A percentile compares a stretch with the other conserved stretches of the same genome.
These are phyloP conservation scores for Backusella westeae DNA, from an alignment of 192 early-diverging fungal species.

Conservation along the genomic window DNA sequence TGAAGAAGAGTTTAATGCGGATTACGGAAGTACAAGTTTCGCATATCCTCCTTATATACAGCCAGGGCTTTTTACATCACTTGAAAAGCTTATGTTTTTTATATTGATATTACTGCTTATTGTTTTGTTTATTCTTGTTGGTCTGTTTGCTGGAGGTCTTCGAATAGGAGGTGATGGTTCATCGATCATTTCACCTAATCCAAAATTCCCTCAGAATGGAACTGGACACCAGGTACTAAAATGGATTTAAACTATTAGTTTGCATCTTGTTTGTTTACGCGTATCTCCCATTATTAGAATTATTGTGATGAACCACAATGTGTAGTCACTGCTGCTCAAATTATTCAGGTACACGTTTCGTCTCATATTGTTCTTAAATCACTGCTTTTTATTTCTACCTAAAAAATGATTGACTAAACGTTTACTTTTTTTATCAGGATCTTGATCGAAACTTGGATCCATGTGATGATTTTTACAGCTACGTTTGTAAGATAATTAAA, in stretches of 20 bases:
- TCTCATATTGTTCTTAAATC: not conserved
- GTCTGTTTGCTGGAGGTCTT: constrained; percentile 28
- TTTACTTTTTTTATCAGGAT: constrained; percentile 14
- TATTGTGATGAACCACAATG: constrained; percentile 57
- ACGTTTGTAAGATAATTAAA: constrained; percentile 41
- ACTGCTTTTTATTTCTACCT: not conserved
- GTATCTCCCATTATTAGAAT: not conserved
- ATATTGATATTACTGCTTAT: constrained; percentile 17
- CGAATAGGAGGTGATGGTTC: constrained; percentile 3
- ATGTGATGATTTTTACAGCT: constrained; percentile 66
- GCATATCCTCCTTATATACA: constrained; percentile 26
- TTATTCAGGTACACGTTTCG: constrained; percentile 35
- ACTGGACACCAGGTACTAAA: constrained; percentile 11
- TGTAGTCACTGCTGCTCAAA: constrained; percentile 55
- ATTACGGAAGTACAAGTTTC: constrained; percentile 26
- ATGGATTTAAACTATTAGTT: not conserved
- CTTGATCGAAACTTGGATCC: constrained; percentile 57
- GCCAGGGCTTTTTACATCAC: constrained; percentile 32
- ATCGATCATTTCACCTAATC: constrained; percentile 12
- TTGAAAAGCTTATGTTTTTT: constrained; percentile 39
- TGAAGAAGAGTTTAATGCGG: constrained; percentile 1
- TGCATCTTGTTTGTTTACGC: not conserved
- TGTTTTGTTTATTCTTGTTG: constrained; percentile 28
- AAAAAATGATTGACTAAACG: not conserved
- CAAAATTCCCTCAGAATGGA: constrained; percentile 6